Percentiles rank a stretch among this genome's conserved stretches.
Conservation (phyloP, 2,329 filamentous ascomycete species). For the Emydomyces testavorans region DNA sequence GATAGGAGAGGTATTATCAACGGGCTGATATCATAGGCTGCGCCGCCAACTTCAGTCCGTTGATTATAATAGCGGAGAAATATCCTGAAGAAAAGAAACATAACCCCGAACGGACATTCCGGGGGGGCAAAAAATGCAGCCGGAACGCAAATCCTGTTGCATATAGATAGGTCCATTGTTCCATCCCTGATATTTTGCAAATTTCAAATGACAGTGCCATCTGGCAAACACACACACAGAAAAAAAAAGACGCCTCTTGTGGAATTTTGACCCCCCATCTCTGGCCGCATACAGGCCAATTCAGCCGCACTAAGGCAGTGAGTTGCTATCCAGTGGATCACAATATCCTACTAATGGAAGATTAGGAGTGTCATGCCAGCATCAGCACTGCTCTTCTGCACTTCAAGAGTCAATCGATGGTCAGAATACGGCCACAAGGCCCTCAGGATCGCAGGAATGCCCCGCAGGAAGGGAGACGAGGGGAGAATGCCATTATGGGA, state of each 20-base stretch:
- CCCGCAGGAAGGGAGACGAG: neutral
- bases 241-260: conserved; percentile 6
- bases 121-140: conserved; percentile 3
- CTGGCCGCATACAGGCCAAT: conserved; percentile 5
- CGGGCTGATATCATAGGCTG: conserved; percentile 4
- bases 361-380: neutral
- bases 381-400: neutral
- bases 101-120: neutral
- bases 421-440: neutral
- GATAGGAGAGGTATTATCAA: neutral
- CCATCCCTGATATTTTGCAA: conserved; percentile 3
- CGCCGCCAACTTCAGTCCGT: conserved; percentile 3
- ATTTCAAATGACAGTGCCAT: neutral
- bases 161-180: conserved; percentile 8
- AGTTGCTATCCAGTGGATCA: neutral
- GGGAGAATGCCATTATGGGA: neutral
- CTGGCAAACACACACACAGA: too few species aligned
- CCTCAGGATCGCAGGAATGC: neutral
- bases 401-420: neutral
- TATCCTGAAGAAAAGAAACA: conserved; percentile 9
- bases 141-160: conserved; percentile 9
- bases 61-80: neutral
- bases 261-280: neutral
- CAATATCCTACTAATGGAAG: neutral
- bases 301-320: neutral